Conservation (phyloP, 345 rosid genomes). For the Salix suchowensis region DNA sequence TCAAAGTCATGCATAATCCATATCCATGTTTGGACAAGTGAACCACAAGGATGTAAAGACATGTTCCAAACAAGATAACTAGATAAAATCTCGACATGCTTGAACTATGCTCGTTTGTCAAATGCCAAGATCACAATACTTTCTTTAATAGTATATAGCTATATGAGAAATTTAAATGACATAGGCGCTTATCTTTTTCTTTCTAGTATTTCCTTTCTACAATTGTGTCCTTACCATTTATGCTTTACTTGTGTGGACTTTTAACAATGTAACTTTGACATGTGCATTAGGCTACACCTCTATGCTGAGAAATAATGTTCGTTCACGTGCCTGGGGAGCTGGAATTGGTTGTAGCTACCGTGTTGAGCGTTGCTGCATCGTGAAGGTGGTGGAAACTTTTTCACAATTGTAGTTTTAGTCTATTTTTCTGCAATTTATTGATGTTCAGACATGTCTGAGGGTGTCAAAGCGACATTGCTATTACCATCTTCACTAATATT, state of each 20-base stretch:
- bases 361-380: slow-evolving; percentile 92
- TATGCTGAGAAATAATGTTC: slow-evolving; percentile 92
- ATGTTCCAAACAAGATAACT: background rate
- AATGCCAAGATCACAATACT: background rate
- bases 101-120: background rate
- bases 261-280: background rate
- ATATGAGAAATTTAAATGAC: background rate
- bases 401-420: background rate
- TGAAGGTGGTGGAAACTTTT: slow-evolving; percentile 59
- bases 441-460: background rate
- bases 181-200: background rate
- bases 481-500: background rate
- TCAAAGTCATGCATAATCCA: background rate
- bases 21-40: background rate
- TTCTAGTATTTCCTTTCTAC: background rate
- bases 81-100: background rate
- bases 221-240: background rate
- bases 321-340: slow-evolving; percentile 99
- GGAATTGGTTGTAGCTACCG: slow-evolving; percentile 96
- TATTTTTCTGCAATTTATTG: background rate
- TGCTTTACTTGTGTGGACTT: background rate
- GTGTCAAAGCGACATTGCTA: background rate
- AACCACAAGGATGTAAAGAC: background rate
- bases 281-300: slow-evolving; percentile 68
- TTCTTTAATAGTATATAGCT: background rate